Evolutionary conservation across 2,329 filamentous ascomycete genomes (phyloP), one percentile per base, ranked within the genome.

Genomic region (Emericellopsis cladophorae): DNA sequence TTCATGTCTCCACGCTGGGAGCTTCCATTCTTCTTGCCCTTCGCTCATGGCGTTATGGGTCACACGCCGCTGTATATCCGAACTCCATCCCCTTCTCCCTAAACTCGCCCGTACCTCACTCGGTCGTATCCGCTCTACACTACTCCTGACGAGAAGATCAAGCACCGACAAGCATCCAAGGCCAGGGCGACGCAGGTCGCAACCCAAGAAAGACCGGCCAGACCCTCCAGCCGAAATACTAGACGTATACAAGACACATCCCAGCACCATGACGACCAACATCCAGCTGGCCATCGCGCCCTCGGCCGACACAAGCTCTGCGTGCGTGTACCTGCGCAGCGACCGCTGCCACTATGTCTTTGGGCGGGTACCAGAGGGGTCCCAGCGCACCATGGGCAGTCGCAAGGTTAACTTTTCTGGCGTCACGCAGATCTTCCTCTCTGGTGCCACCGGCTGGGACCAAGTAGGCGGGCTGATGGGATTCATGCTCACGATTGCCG

Each of bases 271-370:
- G 89, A 72, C 79, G 50, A 81, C 73, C 55, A 77, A 68, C 51
- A 68, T 89, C 42, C 81, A 93, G 58, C 64, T 96, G 51, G 59
- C 90, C 46, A 83, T 81, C 15, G 84, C 83, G 44, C 90, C 90
- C 12, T 92, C 90, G 49, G 82, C 81, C 44, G 92, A 98, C 61
- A 95, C 88, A 16, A 76, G 81, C 1, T 90, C 90, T 41, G 85
- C 86, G 2, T 74, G 76, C 39, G 59, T 96, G 26, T 57, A 87
- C 31, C 67, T 98, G 7, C 80, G 90, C 55, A 89, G 88, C 54
- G 84, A 90, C 51, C 75, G 79, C 52, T 81, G 82, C 51, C 75
- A 85, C 43, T 98, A 98, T 59, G 50, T 95, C 14, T 83, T 98
- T 53, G 92, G 92, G 16, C 81, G 83, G 51, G 59, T 90, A 14